Percentiles rank a stretch among this genome's conserved stretches.
Conservation (phyloP, 2,329 filamentous ascomycete genomes). For the Aspergillus tubingensis region DNA sequence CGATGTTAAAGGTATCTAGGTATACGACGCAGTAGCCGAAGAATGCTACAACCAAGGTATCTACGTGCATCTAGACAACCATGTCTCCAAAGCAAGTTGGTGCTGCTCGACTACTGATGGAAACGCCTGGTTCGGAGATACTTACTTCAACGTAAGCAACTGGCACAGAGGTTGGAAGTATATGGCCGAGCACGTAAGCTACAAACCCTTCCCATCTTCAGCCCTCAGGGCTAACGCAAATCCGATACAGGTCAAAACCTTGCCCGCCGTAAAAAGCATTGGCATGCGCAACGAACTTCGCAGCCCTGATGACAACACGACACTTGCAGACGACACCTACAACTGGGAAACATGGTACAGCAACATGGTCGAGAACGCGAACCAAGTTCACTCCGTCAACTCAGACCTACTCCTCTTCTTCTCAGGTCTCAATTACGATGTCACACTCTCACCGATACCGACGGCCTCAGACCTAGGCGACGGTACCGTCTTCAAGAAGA, state of each 20-base stretch:
- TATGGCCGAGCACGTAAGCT: conserved; percentile 60
- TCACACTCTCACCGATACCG: conserved; percentile 40
- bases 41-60: conserved; percentile 59
- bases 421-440: conserved; percentile 52
- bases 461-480: conserved; percentile 37
- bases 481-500: conserved; percentile 40
- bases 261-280: conserved; percentile 32
- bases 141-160: conserved; percentile 58
- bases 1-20: conserved; percentile 17
- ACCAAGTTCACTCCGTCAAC: conserved; percentile 47
- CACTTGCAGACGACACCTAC: conserved; percentile 34
- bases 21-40: conserved; percentile 64
- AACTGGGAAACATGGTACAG: conserved; percentile 51
- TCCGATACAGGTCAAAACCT: conserved; percentile 17
- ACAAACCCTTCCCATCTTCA: neutral
- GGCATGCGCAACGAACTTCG: conserved; percentile 47
- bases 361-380: conserved; percentile 45
- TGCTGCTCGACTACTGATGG: conserved; percentile 59
- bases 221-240: neutral
- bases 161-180: conserved; percentile 63
- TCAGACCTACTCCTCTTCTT: conserved; percentile 50
- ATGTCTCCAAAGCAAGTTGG: conserved; percentile 61
- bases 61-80: conserved; percentile 63
- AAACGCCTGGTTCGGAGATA: conserved; percentile 65
- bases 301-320: conserved; percentile 18